Evolutionary conservation across 768 basidiomycete genomes (phyloP), one percentile per base, ranked within the genome.

Genomic region (Lactarius evosmus): DNA sequence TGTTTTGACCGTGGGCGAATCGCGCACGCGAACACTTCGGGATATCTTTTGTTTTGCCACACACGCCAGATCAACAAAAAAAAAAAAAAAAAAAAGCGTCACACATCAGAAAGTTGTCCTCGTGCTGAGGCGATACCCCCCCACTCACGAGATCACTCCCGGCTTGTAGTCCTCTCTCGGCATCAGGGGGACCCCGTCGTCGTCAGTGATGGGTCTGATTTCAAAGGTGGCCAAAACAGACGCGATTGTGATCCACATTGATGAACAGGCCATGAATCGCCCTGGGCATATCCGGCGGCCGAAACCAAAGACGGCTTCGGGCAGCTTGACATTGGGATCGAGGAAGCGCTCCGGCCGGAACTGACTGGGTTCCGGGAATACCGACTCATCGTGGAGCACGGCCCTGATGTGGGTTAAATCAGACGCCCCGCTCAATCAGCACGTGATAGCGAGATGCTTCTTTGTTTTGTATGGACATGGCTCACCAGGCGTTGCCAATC

Each of bases 21-120:
- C 16, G 29, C 25, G 54, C 72, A 73, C 11, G 55, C 61, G 60
- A 73, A 73, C 27, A 66, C 57, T 29, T 63, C 66, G 16, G 72
- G 65, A 46, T 68, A 62, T 27, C 69, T 70, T 25, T 57, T 41
- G 8, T 25, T 25, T 38, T 46, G 5, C 4, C 11, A 51, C 25
- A 12, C 17, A 17, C 51, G 30, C 17, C 9, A n/a, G 9, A 55
- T 7, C 54, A 22, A 1, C 41, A 8, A 4, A 11, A 36, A 17
- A n/a, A n/a, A n/a, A n/a, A n/a, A n/a, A n/a, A n/a, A n/a, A n/a
- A n/a, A n/a, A n/a, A n/a, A n/a, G n/a, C 5, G 9, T 59, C 50
- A 34, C 50, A 34, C 5, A 56, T 53, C 32, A 53, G 27, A 30
- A 16, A 34, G 12, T 33, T 7, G 5, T 32, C 32, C 32, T 5